Evolutionary conservation across 345 rosid genomes (phyloP).

Genomic region (Orychophragmus violaceus): DNA sequence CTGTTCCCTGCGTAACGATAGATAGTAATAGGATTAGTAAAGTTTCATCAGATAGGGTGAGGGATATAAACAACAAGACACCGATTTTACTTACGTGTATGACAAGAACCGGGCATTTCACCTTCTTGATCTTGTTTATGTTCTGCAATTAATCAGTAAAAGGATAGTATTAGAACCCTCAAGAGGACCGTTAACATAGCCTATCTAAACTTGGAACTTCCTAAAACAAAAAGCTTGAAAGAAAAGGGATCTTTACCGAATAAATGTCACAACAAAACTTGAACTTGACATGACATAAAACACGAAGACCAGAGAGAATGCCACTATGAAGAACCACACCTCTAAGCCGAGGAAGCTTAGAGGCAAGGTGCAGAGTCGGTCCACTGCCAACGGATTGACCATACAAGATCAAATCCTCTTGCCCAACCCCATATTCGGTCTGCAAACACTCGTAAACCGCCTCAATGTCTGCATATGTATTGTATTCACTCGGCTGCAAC

Average conservation of each 20-base stretch:
- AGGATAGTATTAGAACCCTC: not conserved
- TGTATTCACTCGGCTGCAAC: slow-evolving; percentile 85
- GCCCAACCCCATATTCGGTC: slow-evolving; percentile 86
- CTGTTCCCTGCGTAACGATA: slow-evolving; percentile 58
- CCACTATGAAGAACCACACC: slow-evolving; percentile 99
- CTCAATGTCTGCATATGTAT: slow-evolving; percentile 97
- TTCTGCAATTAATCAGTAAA: slow-evolving; percentile 49
- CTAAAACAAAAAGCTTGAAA: not conserved
- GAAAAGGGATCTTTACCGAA: slow-evolving; percentile 37
- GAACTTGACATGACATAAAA: slow-evolving; percentile 90
- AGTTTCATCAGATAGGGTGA: too few relatives aligned
- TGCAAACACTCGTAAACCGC: slow-evolving; percentile 93
- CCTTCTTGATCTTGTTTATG: slow-evolving; percentile 72
- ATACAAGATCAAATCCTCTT: slow-evolving; percentile 85
- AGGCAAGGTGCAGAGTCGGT: slow-evolving; percentile 91
- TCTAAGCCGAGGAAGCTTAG: slow-evolving; percentile 90
- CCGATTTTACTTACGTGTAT: slow-evolving; percentile 61
- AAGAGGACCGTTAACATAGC: not conserved
- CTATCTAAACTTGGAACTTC: not conserved
- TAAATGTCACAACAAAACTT: slow-evolving; percentile 89
- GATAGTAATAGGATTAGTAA: not conserved
- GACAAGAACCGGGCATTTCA: slow-evolving; percentile 90
- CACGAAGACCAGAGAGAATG: slow-evolving; percentile 99
- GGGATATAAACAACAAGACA: not conserved
- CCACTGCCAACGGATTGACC: slow-evolving; percentile 99